A percentile compares a stretch with the other conserved stretches of the same genome.
Conservation (phyloP, 495 filamentous ascomycete genomes). For the Thermothielavioides terrestris region DNA sequence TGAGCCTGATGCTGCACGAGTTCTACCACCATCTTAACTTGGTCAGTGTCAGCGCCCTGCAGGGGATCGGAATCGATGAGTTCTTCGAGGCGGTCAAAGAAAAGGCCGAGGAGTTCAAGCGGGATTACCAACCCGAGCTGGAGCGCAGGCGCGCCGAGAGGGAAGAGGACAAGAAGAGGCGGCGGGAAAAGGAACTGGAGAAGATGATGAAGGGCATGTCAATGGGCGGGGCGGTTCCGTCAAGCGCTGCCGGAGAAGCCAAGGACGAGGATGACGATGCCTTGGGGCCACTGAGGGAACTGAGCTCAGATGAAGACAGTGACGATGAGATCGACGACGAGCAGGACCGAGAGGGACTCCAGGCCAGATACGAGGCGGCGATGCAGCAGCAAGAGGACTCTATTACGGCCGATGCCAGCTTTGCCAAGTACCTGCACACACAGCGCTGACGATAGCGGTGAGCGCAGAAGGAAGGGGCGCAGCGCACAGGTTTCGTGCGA, state of each 20-base stretch:
- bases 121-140: constrained; percentile 87
- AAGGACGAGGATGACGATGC: constrained; percentile 53
- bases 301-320: constrained; percentile 36
- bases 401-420: constrained; percentile 46
- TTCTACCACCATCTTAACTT: constrained; percentile 91
- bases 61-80: constrained; percentile 79
- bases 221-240: constrained; percentile 40
- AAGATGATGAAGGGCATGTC: constrained; percentile 94
- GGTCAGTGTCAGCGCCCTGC: constrained; percentile 88
- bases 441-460: constrained; percentile 17
- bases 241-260: constrained; percentile 29
- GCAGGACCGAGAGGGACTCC: constrained; percentile 50
- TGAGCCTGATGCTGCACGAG: constrained; percentile 95
- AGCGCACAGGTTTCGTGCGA: too few relatives aligned
- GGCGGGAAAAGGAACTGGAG: constrained; percentile 70
- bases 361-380: constrained; percentile 52
- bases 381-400: constrained; percentile 40
- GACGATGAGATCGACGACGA: constrained; percentile 44
- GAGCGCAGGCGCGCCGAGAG: constrained; percentile 67
- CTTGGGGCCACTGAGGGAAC: too few relatives aligned
- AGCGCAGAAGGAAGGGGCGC: too few relatives aligned
- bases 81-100: constrained; percentile 83
- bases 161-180: constrained; percentile 60
- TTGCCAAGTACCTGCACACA: constrained; percentile 48
- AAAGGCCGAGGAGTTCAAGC: constrained; percentile 83